Evolutionary conservation across 164 flowering plant species (phyloP), one percentile per base, ranked within the genome.

Genomic region (Santalum album): DNA sequence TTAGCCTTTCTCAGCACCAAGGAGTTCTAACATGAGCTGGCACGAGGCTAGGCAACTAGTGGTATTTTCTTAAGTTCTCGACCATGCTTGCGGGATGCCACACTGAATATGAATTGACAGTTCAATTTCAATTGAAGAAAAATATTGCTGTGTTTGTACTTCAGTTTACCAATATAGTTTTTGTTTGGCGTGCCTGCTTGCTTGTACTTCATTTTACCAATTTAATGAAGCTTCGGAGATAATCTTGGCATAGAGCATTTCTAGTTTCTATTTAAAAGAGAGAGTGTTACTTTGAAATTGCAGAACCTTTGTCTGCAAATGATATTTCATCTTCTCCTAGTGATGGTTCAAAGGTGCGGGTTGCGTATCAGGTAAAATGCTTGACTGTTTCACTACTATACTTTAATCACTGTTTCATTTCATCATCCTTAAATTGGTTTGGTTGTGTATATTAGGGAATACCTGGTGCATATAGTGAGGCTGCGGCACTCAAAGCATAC

Each of bases 401-500:
- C 20, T 0, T 48, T 18, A 18, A 15, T 40, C 15, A 36, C 55
- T 15, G 22, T 17, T 44, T 29, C 17, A 15, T 17, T 44, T 29
- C 17, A 15, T 27, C 27, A 19, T 53, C 53, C 56, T 57, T 25
- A 36, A 34, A 43, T 34, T 44, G 12, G 48, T 25, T 61, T 7
- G 24, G 16, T 54, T 25, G 38, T 53, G 19, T 44, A 17, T 11
- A 38, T 3, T 59, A 83, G 86, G 90, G 90, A 3, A 48, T 66
- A 38, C 75, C 86, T 5, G 90, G 90, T 36, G 82, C 81, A 39
- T 83, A 72, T 34, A 75, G 90, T 20, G 86, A 83, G 73, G 77
- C 65, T 59, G 90, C 90, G 56, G 90, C 90, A 5, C 54, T 76
- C 5, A 78, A 75, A 70, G 90, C 76, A 34, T 83, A 81, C 55